A percentile compares a stretch with the other conserved stretches of the same genome.
These are phyloP conservation scores for Aspergillus cejpii DNA, from an alignment of 2,329 filamentous ascomycete species.

Conservation along the genomic window DNA sequence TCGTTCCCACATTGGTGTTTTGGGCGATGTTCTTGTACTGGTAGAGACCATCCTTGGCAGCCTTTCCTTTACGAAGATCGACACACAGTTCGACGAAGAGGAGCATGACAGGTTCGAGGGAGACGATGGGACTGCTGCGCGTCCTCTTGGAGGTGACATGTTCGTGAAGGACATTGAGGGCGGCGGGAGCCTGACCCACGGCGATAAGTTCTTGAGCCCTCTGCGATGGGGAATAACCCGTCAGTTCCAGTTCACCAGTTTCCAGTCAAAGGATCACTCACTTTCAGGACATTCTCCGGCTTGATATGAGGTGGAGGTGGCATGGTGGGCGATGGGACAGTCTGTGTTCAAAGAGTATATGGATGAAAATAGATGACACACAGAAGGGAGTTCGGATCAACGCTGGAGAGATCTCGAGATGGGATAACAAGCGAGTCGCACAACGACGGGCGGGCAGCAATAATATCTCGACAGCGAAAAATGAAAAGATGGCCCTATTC, in stretches of 20 bases:
- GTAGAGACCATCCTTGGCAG: conserved; percentile 96
- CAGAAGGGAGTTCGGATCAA: conserved; percentile 5
- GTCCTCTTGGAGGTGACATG: conserved; percentile 98
- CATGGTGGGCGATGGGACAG: conserved; percentile 52
- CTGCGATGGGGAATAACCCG: conserved; percentile 36
- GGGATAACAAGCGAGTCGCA: conserved; percentile 19
- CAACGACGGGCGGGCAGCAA: conserved; percentile 27
- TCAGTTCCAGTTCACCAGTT: not conserved
- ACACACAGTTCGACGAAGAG: conserved; percentile 95
- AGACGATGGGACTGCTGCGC: conserved; percentile 92
- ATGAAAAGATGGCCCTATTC: conserved; percentile 12
- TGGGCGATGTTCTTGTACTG: conserved; percentile 99
- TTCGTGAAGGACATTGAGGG: conserved; percentile 92
- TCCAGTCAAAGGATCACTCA: conserved; percentile 28
- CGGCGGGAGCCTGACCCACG: conserved; percentile 86
- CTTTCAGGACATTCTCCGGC: conserved; percentile 97
- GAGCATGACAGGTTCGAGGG: conserved; percentile 96
- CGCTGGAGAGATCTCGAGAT: conserved; percentile 1
- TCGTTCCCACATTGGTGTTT: conserved; percentile 96
- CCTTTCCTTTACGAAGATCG: conserved; percentile 95
- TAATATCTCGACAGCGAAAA: no score
- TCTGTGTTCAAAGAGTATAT: conserved; percentile 16
- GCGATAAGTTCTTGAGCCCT: conserved; percentile 97
- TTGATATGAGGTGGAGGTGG: conserved; percentile 95
- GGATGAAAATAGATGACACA: conserved; percentile 15